A percentile compares a stretch with the other conserved stretches of the same genome.
These are phyloP conservation scores for Scalesia atractyloides DNA, from an alignment of 129 eudicot species.

Conservation along the genomic window DNA sequence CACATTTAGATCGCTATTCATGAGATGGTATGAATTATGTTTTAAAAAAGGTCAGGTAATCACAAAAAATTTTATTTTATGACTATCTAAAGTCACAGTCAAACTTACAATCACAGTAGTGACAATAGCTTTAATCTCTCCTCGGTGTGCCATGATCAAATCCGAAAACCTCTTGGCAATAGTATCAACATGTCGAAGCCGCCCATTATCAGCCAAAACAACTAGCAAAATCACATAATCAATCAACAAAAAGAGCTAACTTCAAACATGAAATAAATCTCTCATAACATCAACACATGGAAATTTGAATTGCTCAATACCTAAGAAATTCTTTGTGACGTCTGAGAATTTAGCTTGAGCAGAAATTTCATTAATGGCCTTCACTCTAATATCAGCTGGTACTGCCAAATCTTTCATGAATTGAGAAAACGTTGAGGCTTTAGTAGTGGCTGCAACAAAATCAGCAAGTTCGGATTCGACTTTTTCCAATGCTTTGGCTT, in stretches of 20 bases:
- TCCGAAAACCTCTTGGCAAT: conserved; percentile 70
- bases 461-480: conserved; percentile 73
- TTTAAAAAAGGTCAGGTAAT: not conserved
- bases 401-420: conserved; percentile 81
- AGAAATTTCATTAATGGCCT: conserved; percentile 63
- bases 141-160: conserved; percentile 82
- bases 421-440: conserved; percentile 60
- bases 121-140: conserved; percentile 79
- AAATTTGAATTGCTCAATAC: not conserved
- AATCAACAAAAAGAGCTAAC: not conserved
- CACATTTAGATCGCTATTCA: too few species aligned
- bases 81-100: too few species aligned
- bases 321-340: conserved; percentile 32
- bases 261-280: not conserved
- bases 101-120: conserved; percentile 83
- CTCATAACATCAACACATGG: not conserved
- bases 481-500: conserved; percentile 68
- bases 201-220: conserved; percentile 74
- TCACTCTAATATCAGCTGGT: conserved; percentile 57
- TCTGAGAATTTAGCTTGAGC: conserved; percentile 71
- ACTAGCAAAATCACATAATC: conserved; percentile 31
- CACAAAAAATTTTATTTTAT: too few species aligned
- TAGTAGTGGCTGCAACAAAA: conserved; percentile 61
- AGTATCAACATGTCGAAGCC: conserved; percentile 58
- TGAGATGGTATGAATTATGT: not conserved